Evolutionary conservation across 2,329 filamentous ascomycete species (phyloP).

Genomic region (Cladophialophora bantiana): DNA sequence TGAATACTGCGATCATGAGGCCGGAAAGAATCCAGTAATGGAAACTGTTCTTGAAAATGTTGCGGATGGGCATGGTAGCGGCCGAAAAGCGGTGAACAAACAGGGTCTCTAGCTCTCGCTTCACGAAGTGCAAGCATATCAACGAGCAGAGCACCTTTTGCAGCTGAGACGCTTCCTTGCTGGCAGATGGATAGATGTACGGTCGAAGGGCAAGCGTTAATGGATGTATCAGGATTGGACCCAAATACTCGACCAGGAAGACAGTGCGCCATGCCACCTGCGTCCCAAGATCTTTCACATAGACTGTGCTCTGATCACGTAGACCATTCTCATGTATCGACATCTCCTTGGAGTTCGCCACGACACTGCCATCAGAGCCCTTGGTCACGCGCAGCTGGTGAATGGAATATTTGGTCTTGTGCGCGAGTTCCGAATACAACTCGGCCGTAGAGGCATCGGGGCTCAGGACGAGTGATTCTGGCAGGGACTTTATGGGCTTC

Average conservation of each 20-base stretch:
- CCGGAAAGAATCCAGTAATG: slow-evolving; percentile 94
- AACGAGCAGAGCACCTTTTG: slow-evolving; percentile 79
- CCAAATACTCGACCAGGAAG: slow-evolving; percentile 93
- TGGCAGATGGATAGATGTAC: slow-evolving; percentile 69
- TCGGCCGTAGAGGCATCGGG: slow-evolving; percentile 60
- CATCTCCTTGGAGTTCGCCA: slow-evolving; percentile 62
- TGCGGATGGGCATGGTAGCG: slow-evolving; percentile 87
- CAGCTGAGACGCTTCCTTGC: slow-evolving; percentile 62
- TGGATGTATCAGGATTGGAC: slow-evolving; percentile 86
- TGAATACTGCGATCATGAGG: slow-evolving; percentile 79
- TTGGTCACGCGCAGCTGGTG: slow-evolving; percentile 71
- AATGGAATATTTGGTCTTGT: slow-evolving; percentile 61
- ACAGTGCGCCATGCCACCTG: slow-evolving; percentile 94
- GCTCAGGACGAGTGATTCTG: slow-evolving; percentile 61
- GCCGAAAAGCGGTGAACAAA: slow-evolving; percentile 95
- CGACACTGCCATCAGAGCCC: slow-evolving; percentile 65
- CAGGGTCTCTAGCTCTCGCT: slow-evolving; percentile 93
- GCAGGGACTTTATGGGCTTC: slow-evolving; percentile 67
- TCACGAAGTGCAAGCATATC: slow-evolving; percentile 83
- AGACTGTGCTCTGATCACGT: slow-evolving; percentile 67
- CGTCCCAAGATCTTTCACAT: slow-evolving; percentile 91
- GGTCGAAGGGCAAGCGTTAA: slow-evolving; percentile 74
- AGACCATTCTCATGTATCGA: slow-evolving; percentile 64
- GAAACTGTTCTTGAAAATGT: slow-evolving; percentile 92
- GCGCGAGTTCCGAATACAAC: slow-evolving; percentile 65